Evolutionary conservation across 2,329 filamentous ascomycete genomes (phyloP), one percentile per base, ranked within the genome.

Genomic region (Botrytis sinoallii): DNA sequence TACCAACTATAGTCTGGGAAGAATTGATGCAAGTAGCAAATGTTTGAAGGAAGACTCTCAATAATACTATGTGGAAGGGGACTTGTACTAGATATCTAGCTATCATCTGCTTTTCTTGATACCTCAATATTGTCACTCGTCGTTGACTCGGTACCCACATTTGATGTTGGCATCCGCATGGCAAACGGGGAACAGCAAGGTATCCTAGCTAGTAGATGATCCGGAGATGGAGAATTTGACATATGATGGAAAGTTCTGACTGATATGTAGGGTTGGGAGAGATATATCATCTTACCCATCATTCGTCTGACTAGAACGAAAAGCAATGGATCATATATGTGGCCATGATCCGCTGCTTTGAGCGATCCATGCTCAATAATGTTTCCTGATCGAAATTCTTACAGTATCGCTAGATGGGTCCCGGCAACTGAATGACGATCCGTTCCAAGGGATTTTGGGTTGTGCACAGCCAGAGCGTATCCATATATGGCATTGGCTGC

Each of bases 181-280:
- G 66, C 48, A 68, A 68, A 57, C 48, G 35, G 66, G 59, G 32
- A 29, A 57, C 38, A 25, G 52, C 40, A 70, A 60, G 67, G 67
- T 61, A 70, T 70, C 52, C 55, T 60, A 18, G 67, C n/a, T 57
- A 29, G 12, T 35, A 40, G 20, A n/a, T 60, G 3, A 35, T 44
- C n/a, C 20, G 7, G 55, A 20, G 38, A 4, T n/a, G 29, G 44
- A 25, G 4, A 55, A 38, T 48, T 29, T 32, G 22, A 71, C 20
- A 65, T 44, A 52, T 55, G 35, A 57, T 64, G 29, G 68, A 25
- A 63, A 22, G 16, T 29, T 42, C 57, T 44, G 48, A 38, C 40
- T 22, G 22, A 25, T 4, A 38, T 18, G 57, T 29, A 40, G 35
- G 22, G 9, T 42, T 32, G 65, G 35, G 57, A 42, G 35, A 40